These are phyloP conservation scores for Cetradonia linearis DNA, from an alignment of 495 filamentous ascomycete genomes.

Conservation along the genomic window DNA sequence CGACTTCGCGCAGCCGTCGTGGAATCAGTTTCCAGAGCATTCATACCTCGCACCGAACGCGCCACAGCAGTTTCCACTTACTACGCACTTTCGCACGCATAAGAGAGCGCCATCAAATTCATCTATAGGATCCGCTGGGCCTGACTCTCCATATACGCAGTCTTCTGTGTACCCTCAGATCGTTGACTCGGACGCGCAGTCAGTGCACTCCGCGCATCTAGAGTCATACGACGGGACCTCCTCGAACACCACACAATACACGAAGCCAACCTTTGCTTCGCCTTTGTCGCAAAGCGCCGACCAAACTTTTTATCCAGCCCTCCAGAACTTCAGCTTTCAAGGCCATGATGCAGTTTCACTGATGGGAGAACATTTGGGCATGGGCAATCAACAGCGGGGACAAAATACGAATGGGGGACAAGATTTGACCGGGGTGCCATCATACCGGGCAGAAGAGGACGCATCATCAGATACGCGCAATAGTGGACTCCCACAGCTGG, in stretches of 20 bases:
- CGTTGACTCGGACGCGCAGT: conserved; percentile 29
- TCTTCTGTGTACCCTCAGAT: conserved; percentile 30
- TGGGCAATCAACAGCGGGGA: conserved; percentile 48
- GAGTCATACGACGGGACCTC: conserved; percentile 31
- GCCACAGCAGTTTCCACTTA: conserved; percentile 12
- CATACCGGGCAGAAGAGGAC: conserved; percentile 38
- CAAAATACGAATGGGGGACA: conserved; percentile 46
- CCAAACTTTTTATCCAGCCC: conserved; percentile 28
- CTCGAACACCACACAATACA: conserved; percentile 25
- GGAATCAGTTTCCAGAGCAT: conserved; percentile 15
- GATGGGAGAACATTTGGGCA: conserved; percentile 38
- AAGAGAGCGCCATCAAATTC: conserved; percentile 29
- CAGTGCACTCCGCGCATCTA: conserved; percentile 30
- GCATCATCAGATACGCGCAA: conserved; percentile 27
- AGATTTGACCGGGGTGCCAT: conserved; percentile 39
- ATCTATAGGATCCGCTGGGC: conserved; percentile 27
- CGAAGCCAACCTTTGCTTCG: conserved; percentile 37
- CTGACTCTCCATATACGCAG: conserved; percentile 29
- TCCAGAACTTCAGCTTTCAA: conserved; percentile 39
- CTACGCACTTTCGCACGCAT: conserved; percentile 20
- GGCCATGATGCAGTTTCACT: conserved; percentile 33
- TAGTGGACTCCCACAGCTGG: conserved; percentile 65
- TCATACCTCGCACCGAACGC: conserved; percentile 19
- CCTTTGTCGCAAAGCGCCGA: conserved; percentile 34
- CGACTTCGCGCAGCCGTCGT: conserved; percentile 18